Evolutionary conservation across 345 rosid genomes (phyloP).

Genomic region (Eucalyptus microcorys): DNA sequence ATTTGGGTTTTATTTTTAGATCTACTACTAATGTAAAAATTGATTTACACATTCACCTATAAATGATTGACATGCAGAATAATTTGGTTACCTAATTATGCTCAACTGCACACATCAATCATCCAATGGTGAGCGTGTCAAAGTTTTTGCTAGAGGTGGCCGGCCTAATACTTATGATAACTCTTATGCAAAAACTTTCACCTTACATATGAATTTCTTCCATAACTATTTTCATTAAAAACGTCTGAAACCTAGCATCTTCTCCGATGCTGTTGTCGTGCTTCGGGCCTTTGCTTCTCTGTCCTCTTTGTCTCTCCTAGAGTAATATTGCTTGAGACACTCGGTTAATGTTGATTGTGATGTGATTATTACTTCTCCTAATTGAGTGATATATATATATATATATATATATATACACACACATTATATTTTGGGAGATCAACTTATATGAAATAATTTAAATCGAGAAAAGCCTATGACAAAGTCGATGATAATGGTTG

Average conservation of each 20-base stretch:
- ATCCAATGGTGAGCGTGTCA: not conserved
- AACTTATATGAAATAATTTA: not conserved
- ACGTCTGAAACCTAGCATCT: not conserved
- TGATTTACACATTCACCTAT: not conserved
- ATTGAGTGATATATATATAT: not conserved
- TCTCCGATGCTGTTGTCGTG: not conserved
- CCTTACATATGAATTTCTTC: not conserved
- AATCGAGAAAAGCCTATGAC: not conserved
- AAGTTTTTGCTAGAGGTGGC: not conserved
- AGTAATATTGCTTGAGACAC: not conserved
- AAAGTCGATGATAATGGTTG: not conserved
- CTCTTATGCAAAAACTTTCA: not conserved
- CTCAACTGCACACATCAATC: not conserved
- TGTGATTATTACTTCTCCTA: not conserved
- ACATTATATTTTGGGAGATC: not conserved
- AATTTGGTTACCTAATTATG: not conserved
- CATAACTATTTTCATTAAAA: not conserved
- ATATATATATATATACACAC: no score
- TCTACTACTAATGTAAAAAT: no score
- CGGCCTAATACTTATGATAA: not conserved
- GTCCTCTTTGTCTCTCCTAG: not conserved
- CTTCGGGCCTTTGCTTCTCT: not conserved
- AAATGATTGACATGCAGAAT: accelerated
- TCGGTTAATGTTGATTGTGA: not conserved
- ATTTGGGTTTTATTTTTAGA: not conserved